Percentiles rank a stretch among this genome's conserved stretches.
phyloP scores from a whole-genome alignment of 495 filamentous ascomycete species.

The Penicillium egyptiacum region DNA sequence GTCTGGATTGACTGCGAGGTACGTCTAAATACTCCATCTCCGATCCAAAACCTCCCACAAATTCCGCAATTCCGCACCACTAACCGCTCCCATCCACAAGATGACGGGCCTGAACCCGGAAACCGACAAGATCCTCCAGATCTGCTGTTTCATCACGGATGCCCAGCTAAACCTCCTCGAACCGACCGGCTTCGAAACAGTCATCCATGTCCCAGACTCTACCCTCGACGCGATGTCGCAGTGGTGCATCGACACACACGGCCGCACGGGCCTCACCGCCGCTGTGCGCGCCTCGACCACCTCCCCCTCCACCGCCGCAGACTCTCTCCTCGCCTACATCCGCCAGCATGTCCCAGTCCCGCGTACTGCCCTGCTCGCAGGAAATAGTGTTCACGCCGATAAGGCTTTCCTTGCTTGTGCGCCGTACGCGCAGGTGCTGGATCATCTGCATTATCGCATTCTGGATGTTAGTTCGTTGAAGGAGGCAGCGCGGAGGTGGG shows the following conservation, averaged over 20 bases:
- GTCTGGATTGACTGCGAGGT: slow-evolving; percentile 94
- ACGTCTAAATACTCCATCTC: slow-evolving; percentile 16
- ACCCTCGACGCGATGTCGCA: slow-evolving; percentile 73
- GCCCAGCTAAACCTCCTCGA: slow-evolving; percentile 74
- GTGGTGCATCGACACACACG: slow-evolving; percentile 66
- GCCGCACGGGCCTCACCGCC: slow-evolving; percentile 73
- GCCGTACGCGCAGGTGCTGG: slow-evolving; percentile 69
- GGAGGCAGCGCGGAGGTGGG: slow-evolving; percentile 85
- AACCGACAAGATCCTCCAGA: slow-evolving; percentile 81
- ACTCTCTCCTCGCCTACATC: slow-evolving; percentile 75
- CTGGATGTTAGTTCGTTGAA: slow-evolving; percentile 90
- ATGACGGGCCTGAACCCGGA: slow-evolving; percentile 90
- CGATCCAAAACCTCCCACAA: not conserved
- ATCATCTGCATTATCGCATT: slow-evolving; percentile 84
- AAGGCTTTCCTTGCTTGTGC: slow-evolving; percentile 72
- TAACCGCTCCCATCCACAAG: slow-evolving; percentile 54
- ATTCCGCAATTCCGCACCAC: slow-evolving; percentile 3
- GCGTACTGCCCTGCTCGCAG: slow-evolving; percentile 71
- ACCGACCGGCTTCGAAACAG: slow-evolving; percentile 69
- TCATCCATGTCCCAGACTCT: slow-evolving; percentile 73
- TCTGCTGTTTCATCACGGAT: slow-evolving; percentile 92
- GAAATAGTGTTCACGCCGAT: slow-evolving; percentile 91
- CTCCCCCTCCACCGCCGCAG: slow-evolving; percentile 69
- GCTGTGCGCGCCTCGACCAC: slow-evolving; percentile 72
- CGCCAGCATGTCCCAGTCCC: slow-evolving; percentile 63